phyloP scores from a whole-genome alignment of 2,329 filamentous ascomycete genomes.

The Monascus ruber region DNA sequence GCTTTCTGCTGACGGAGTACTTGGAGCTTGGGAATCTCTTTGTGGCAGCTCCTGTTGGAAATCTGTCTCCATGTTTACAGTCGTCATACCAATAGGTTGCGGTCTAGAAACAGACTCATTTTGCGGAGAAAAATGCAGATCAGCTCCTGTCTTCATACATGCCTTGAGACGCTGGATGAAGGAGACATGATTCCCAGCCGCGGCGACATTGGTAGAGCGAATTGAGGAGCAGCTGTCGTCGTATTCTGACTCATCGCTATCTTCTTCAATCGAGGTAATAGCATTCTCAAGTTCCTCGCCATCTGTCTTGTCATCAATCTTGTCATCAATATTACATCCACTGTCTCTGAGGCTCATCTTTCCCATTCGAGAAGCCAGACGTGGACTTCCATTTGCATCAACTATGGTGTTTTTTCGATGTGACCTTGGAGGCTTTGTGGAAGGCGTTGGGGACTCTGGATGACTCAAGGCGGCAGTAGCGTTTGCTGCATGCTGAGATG shows the following conservation, averaged over 20 bases:
- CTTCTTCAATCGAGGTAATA: conserved; percentile 1
- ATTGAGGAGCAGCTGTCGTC: too few species aligned
- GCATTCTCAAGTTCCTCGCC: not conserved
- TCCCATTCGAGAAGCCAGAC: conserved; percentile 6
- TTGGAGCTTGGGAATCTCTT: too few species aligned
- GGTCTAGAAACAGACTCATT: too few species aligned
- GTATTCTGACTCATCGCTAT: not conserved
- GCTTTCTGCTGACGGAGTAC: too few species aligned
- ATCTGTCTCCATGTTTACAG: too few species aligned
- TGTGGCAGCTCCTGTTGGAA: too few species aligned
- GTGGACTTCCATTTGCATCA: conserved; percentile 27
- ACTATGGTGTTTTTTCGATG: conserved; percentile 15
- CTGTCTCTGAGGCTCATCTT: conserved; percentile 4
- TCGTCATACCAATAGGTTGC: too few species aligned
- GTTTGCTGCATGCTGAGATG: too few species aligned
- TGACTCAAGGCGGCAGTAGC: too few species aligned
- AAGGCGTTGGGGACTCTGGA: not conserved
- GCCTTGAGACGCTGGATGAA: conserved; percentile 1
- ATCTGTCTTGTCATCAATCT: conserved; percentile 1
- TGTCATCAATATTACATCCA: conserved; percentile 3
- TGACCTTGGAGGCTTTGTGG: not conserved
- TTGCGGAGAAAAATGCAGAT: too few species aligned
- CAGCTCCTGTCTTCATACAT: not conserved
- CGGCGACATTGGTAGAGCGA: not conserved
- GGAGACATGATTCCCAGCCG: conserved; percentile 2